These are phyloP conservation scores for Crithidia brevicula DNA, from an alignment of 208 protist species.

Conservation along the genomic window DNA sequence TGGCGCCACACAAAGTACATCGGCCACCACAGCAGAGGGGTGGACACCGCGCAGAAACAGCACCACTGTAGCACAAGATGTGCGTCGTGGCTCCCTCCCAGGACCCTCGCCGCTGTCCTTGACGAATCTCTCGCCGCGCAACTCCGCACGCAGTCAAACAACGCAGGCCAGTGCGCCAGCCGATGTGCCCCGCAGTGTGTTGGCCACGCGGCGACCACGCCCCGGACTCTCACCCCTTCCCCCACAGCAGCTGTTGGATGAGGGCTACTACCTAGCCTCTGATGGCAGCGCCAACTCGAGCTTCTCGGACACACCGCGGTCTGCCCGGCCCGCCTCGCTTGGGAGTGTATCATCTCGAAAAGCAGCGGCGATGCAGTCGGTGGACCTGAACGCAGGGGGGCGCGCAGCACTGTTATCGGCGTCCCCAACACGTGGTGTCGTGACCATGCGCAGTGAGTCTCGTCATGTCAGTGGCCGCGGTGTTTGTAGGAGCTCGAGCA, in stretches of 20 bases:
- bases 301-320: conserved; percentile 43
- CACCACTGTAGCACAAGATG: neutral
- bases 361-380: conserved; percentile 2
- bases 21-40: neutral
- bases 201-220: neutral
- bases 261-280: conserved; percentile 31
- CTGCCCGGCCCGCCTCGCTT: conserved; percentile 22
- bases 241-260: conserved; percentile 26
- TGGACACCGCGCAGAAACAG: conserved; percentile 12
- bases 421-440: neutral
- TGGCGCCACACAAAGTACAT: neutral
- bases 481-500: neutral
- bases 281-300: conserved; percentile 60
- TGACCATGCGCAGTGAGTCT: neutral
- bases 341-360: conserved; percentile 5
- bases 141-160: conserved; percentile 3
- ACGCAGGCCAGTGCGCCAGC: neutral
- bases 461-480: neutral
- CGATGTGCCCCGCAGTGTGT: neutral
- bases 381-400: conserved; percentile 19
- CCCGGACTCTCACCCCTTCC: conserved; percentile 4
- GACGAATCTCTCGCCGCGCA: neutral
- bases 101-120: neutral
- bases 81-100: neutral
- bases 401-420: neutral